Percentiles rank a stretch among this genome's conserved stretches.
Evolutionary conservation across 169 alveolate species (phyloP).

Genomic region (Ichthyophthirius multifiliis): DNA sequence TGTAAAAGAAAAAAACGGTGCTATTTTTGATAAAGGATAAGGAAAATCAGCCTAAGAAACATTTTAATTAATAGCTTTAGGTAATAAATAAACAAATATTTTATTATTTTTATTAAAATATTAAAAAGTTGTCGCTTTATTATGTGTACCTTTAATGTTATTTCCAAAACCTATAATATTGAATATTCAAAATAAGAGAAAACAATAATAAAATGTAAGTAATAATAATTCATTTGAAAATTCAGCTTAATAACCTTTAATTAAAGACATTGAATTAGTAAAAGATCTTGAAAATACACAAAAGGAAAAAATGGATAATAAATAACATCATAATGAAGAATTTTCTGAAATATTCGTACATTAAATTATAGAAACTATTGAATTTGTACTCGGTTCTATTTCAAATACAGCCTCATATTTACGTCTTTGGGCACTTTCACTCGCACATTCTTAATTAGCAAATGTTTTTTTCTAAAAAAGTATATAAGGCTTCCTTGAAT

Average conservation of each 20-base stretch:
- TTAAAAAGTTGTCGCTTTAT: conserved; percentile 51
- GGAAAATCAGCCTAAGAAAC: conserved; percentile 59
- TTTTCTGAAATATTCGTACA: conserved; percentile 92
- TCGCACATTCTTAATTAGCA: conserved; percentile 98
- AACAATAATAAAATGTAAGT: background rate
- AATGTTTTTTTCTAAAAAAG: conserved; percentile 90
- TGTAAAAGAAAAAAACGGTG: conserved; percentile 38
- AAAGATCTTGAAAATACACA: background rate
- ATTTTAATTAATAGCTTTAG: conserved; percentile 75
- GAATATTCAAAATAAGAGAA: conserved; percentile 5
- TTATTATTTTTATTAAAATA: background rate
- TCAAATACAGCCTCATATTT: conserved; percentile 99
- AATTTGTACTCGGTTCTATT: conserved; percentile 96
- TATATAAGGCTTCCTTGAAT: background rate
- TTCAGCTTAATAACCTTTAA: background rate
- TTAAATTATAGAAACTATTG: conserved; percentile 98
- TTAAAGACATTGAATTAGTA: background rate
- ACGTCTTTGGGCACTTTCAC: conserved; percentile 98
- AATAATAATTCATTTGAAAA: background rate
- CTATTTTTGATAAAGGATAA: conserved; percentile 57
- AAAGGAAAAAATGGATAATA: background rate
- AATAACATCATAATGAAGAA: no score
- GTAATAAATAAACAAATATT: background rate
- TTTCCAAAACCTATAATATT: conserved; percentile 91
- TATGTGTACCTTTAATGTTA: conserved; percentile 94